phyloP scores from a whole-genome alignment of 2,329 filamentous ascomycete species.

The Diaporthe sp. region DNA sequence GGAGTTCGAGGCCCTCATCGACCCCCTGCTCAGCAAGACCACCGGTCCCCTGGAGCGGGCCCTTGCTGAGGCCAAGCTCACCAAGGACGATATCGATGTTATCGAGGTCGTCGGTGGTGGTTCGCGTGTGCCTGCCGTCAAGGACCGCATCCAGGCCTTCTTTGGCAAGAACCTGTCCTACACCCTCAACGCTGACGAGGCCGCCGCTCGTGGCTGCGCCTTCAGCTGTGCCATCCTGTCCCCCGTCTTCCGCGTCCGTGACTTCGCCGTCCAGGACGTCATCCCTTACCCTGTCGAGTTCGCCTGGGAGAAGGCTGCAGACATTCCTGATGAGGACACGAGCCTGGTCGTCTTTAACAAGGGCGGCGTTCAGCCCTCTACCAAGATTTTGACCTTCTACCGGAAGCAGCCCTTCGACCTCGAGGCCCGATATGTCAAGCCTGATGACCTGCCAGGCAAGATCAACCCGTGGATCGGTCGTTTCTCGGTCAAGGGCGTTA shows the following conservation, averaged over 20 bases:
- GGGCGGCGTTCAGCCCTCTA: constrained; percentile 96
- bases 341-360: constrained; percentile 97
- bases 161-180: constrained; percentile 94
- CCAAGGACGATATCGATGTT: constrained; percentile 89
- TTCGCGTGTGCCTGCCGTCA: constrained; percentile 92
- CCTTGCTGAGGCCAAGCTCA: constrained; percentile 92
- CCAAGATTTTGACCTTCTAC: constrained; percentile 99
- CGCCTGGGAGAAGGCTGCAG: constrained; percentile 97
- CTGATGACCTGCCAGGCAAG: constrained; percentile 89
- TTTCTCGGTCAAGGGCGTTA: constrained; percentile 98
- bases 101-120: constrained; percentile 96
- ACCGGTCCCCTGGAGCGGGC: constrained; percentile 87
- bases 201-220: constrained; percentile 92
- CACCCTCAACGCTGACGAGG: constrained; percentile 98
- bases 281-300: constrained; percentile 99
- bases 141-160: constrained; percentile 89
- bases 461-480: constrained; percentile 94
- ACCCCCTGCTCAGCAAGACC: constrained; percentile 82
- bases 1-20: constrained; percentile 91
- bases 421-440: constrained; percentile 92
- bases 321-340: constrained; percentile 98
- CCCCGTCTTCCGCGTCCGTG: constrained; percentile 96
- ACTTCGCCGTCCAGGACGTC: constrained; percentile 97
- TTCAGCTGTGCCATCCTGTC: constrained; percentile 98
- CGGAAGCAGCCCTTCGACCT: constrained; percentile 97